Evolutionary conservation across 106 monocot species (phyloP).

Genomic region (Dioscorea alata): DNA sequence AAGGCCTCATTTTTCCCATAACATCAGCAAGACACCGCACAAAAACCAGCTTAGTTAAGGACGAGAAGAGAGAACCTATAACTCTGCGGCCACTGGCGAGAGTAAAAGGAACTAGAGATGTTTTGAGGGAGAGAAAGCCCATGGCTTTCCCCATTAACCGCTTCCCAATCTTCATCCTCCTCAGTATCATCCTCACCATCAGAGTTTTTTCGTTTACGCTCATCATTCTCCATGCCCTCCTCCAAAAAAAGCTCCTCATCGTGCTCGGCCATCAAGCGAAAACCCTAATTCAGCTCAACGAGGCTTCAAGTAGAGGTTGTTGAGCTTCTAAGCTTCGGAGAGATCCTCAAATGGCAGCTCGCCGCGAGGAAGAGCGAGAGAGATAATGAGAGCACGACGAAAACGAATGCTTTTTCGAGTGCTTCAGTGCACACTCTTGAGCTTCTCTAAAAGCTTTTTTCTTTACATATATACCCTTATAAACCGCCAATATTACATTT

Average conservation of each 20-base stretch:
- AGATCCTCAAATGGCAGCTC: not conserved
- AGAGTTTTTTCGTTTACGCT: not conserved
- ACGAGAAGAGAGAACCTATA: constrained; percentile 19
- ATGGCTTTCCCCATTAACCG: too few species aligned
- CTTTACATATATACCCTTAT: too few species aligned
- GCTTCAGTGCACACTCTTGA: too few species aligned
- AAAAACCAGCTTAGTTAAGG: too few species aligned
- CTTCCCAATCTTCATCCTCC: constrained; percentile 8
- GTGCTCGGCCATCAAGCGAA: not conserved
- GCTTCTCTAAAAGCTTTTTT: too few species aligned
- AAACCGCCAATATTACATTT: too few species aligned
- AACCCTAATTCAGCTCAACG: too few species aligned
- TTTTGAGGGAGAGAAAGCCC: not conserved
- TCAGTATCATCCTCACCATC: constrained; percentile 12
- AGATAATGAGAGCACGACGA: not conserved
- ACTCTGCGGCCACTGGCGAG: constrained; percentile 59
- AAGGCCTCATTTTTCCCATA: too few species aligned
- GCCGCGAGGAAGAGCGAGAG: not conserved
- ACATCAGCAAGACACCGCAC: too few species aligned
- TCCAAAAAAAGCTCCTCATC: constrained; percentile 11
- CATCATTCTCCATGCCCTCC: constrained; percentile 13
- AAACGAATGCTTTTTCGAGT: too few species aligned
- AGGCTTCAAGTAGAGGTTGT: too few species aligned
- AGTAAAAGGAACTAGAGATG: constrained; percentile 18
- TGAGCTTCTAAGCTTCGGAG: not conserved